Percentiles rank a stretch among this genome's conserved stretches.
Evolutionary conservation across 2,329 filamentous ascomycete genomes (phyloP).

Genomic region (Thermoascus crustaceus): DNA sequence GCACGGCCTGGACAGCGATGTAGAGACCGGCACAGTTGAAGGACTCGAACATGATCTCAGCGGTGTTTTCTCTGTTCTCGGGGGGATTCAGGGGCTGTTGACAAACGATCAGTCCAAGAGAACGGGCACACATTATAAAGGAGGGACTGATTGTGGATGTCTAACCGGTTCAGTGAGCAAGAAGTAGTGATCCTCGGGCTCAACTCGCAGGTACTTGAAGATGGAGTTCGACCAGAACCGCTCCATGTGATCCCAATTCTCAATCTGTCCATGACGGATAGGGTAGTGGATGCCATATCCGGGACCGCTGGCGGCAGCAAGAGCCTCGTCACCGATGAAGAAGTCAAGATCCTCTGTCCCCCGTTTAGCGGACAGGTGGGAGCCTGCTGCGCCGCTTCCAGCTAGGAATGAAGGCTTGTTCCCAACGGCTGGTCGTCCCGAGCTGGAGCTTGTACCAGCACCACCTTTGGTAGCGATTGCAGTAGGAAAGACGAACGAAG

Average conservation of each 20-base stretch:
- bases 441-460: slow-evolving; percentile 63
- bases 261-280: slow-evolving; percentile 94
- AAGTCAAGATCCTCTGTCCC: slow-evolving; percentile 97
- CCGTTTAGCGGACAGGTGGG: slow-evolving; percentile 81
- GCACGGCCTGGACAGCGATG: slow-evolving; percentile 94
- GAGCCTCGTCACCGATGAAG: slow-evolving; percentile 96
- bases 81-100: slow-evolving; percentile 85
- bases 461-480: slow-evolving; percentile 92
- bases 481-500: slow-evolving; percentile 97
- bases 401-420: slow-evolving; percentile 96
- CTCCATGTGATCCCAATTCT: slow-evolving; percentile 99
- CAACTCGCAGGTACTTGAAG: slow-evolving; percentile 97
- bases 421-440: slow-evolving; percentile 78
- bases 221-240: slow-evolving; percentile 99
- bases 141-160: slow-evolving; percentile 3
- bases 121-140: slow-evolving; percentile 1
- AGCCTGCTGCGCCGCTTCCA: slow-evolving; percentile 72
- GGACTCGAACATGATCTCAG: slow-evolving; percentile 99
- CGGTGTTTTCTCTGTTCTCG: slow-evolving; percentile 97
- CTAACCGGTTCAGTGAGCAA: slow-evolving; percentile 91
- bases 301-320: slow-evolving; percentile 73
- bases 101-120: slow-evolving; percentile 3
- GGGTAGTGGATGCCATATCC: slow-evolving; percentile 97
- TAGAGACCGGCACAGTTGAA: slow-evolving; percentile 99
- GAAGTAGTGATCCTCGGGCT: slow-evolving; percentile 98